A percentile compares a stretch with the other conserved stretches of the same genome.
Conservation (phyloP, 176 grass and related monocot genomes). For the Microstegium vimineum region DNA sequence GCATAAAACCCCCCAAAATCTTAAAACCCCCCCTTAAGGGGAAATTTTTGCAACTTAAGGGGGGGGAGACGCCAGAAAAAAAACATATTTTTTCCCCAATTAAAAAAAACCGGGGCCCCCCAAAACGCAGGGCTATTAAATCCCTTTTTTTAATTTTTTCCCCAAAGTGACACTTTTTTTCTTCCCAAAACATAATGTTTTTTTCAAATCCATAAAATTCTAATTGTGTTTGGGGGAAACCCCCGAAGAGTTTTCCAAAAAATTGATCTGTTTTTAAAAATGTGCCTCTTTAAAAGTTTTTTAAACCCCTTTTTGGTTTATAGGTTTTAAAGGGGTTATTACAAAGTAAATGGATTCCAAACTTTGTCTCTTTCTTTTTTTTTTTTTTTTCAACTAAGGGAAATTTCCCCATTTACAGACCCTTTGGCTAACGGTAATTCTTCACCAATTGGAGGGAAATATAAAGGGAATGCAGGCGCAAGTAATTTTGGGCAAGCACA, state of each 20-base stretch:
- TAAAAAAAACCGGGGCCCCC: not conserved
- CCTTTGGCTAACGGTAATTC: conserved; percentile 88
- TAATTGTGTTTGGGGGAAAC: conserved; percentile 10
- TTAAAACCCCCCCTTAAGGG: not conserved
- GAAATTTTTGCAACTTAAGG: not conserved
- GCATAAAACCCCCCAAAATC: not conserved
- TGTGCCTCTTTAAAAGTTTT: not conserved
- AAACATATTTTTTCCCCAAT: not conserved
- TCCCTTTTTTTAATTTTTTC: not conserved
- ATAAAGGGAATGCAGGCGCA: conserved; percentile 40
- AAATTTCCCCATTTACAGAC: conserved; percentile 48
- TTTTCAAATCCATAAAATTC: not conserved
- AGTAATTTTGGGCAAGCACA: conserved; percentile 34
- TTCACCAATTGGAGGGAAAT: conserved; percentile 77
- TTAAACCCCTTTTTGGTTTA: not conserved
- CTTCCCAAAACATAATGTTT: not conserved
- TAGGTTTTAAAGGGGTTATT: not conserved
- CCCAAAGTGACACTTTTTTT: not conserved
- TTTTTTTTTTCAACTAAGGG: conserved; percentile 25
- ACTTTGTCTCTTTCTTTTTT: conserved; percentile 4
- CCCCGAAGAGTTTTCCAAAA: conserved; percentile 12
- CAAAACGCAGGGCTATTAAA: not conserved
- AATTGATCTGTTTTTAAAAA: conserved; percentile 15
- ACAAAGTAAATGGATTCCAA: not conserved
- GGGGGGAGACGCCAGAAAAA: not conserved